Evolutionary conservation across 108 stramenopile species (phyloP), one percentile per base, ranked within the genome.

Genomic region (Discostella stelligeroides): DNA sequence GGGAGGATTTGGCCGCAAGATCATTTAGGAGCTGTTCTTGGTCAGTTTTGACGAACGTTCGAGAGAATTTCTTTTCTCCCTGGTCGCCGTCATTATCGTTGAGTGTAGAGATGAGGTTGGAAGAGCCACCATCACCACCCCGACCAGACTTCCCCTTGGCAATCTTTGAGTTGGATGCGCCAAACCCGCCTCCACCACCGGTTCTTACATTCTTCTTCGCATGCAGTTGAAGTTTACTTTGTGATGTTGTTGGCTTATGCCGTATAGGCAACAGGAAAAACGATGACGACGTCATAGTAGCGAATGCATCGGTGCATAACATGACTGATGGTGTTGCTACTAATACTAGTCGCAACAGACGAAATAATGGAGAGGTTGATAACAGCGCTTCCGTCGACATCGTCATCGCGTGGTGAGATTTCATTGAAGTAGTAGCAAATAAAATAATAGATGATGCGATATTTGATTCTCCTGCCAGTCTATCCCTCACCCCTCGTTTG

Each of bases 11-110:
- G 14, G 66, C 63, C 9, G 87, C 84, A 1, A 91, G 80, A 11
- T 81, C 57, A 28, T 76, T 86, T 10, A 91, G 45, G 43, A 88
- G 58, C 23, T 73, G 63, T 37, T 91, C 90, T 60, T 86, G 86
- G 51, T 91, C 90, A 15, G 84, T 73, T 57, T 84, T 86, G 37
- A 87, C 86, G 60, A 70, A 88, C 4, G 86, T 75, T 50, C 68
- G 64, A 12, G 78, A 79, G 60, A 49, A 66, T 23, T 68, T 48
- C 41, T 68, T 68, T 62, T 62, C 51, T 24, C 60, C 42, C 66
- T n/a, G n/a, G n/a, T n/a, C n/a, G n/a, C 47, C 15, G 18, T 34
- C 68, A 27, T 79, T 72, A 47, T 80, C 79, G 50, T 74, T 75
- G 20, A n/a, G n/a, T n/a, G 63, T 28, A 12, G 79, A 70, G 13